Evolutionary conservation across 306 rosid species (phyloP).

Genomic region (Quercus alba): DNA sequence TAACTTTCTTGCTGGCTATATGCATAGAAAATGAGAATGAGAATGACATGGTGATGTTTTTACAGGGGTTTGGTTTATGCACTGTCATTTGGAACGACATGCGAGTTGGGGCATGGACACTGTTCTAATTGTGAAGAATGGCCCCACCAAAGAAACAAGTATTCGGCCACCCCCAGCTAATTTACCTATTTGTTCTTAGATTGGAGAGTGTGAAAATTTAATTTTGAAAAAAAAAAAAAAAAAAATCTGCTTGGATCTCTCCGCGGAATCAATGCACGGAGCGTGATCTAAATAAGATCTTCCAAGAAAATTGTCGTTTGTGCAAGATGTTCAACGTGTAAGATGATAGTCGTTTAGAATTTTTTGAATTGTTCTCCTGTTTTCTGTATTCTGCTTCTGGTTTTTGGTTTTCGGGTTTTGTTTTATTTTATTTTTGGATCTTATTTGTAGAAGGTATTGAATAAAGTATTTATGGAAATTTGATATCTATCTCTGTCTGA

Average conservation of each 20-base stretch:
- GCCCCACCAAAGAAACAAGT: slow-evolving; percentile 26
- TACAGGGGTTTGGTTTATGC: slow-evolving; percentile 48
- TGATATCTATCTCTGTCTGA: too few species aligned
- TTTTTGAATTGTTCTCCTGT: background rate
- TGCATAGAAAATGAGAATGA: background rate
- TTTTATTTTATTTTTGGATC: background rate
- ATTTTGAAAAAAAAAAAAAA: too few species aligned
- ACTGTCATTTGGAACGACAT: slow-evolving; percentile 40
- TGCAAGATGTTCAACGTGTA: background rate
- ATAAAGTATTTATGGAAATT: background rate
- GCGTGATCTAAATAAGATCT: background rate
- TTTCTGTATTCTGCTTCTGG: background rate
- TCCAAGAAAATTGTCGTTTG: background rate
- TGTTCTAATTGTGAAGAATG: slow-evolving; percentile 31
- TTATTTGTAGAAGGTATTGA: background rate
- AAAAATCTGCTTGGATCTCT: background rate
- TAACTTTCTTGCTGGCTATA: background rate
- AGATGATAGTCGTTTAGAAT: background rate
- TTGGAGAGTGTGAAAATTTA: background rate
- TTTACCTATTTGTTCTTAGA: slow-evolving; percentile 31
- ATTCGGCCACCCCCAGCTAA: slow-evolving; percentile 27
- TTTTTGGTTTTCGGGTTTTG: background rate
- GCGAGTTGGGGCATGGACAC: slow-evolving; percentile 42
- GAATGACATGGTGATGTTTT: background rate
- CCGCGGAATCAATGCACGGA: background rate